phyloP scores from a whole-genome alignment of 2,329 filamentous ascomycete species.

The Aurifilum marmelostoma region DNA sequence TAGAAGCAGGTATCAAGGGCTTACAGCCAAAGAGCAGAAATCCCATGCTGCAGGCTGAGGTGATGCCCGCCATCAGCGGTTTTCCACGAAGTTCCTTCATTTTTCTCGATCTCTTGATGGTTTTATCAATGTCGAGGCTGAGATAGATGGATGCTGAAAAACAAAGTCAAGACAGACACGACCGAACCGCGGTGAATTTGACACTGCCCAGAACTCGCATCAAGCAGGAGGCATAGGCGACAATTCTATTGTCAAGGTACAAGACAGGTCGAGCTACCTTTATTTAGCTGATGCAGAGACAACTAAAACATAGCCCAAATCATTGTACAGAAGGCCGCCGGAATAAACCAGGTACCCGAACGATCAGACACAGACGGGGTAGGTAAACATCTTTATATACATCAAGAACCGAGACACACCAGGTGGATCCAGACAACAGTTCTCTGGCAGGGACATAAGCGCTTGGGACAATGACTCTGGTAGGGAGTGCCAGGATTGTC shows the following conservation, averaged over 20 bases:
- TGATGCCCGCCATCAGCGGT: constrained; percentile 16
- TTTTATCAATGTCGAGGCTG: not conserved
- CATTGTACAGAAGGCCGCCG: no score
- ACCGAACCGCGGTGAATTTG: not conserved
- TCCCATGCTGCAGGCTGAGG: constrained; percentile 20
- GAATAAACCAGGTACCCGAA: no score
- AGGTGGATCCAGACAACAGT: not conserved
- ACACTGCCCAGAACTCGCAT: not conserved
- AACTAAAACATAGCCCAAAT: not conserved
- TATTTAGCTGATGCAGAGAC: not conserved
- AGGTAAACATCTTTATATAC: not conserved
- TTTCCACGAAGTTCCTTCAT: constrained; percentile 23
- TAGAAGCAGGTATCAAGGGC: not conserved
- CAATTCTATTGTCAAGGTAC: not conserved
- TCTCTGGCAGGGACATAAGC: not conserved
- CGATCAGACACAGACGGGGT: not conserved
- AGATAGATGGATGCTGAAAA: no score
- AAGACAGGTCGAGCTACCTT: not conserved
- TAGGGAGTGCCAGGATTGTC: not conserved
- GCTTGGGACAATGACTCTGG: not conserved
- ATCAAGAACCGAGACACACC: not conserved
- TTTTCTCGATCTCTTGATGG: no score
- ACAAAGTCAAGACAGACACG: not conserved
- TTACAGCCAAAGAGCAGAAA: constrained; percentile 25
- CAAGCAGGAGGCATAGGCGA: not conserved